Conservation (phyloP, 2,329 filamentous ascomycete genomes). For the Mariannaea sp. region DNA sequence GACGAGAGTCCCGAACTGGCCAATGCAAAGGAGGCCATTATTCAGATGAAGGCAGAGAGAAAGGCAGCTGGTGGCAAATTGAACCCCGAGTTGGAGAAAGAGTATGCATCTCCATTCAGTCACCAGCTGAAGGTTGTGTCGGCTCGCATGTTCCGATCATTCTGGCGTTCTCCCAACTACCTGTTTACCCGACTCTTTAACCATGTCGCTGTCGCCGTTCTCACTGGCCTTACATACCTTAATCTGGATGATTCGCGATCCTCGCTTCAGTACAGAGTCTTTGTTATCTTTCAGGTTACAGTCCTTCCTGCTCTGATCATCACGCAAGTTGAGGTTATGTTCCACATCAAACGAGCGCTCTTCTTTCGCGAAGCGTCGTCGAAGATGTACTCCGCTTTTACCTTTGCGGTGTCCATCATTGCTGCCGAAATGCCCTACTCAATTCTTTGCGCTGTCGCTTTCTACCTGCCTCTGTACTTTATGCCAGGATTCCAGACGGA, state of each 20-base stretch:
- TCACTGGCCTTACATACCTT: conserved; percentile 80
- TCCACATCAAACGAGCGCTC: conserved; percentile 76
- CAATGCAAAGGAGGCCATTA: conserved; percentile 68
- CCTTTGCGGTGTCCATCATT: conserved; percentile 79
- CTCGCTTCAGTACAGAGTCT: conserved; percentile 83
- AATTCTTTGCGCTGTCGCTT: conserved; percentile 76
- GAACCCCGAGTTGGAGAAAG: conserved; percentile 64
- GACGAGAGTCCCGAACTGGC: conserved; percentile 71
- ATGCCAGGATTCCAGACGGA: conserved; percentile 73
- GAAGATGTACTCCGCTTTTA: conserved; percentile 83
- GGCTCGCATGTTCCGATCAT: conserved; percentile 73
- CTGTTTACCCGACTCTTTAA: conserved; percentile 87
- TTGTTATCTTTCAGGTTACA: conserved; percentile 88
- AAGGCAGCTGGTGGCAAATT: conserved; percentile 45
- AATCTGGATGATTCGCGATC: conserved; percentile 76
- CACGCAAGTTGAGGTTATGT: conserved; percentile 80
- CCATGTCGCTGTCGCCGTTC: conserved; percentile 76
- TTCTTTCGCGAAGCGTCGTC: conserved; percentile 85
- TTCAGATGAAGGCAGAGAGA: conserved; percentile 67
- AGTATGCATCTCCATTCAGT: conserved; percentile 80
- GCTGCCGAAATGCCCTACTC: conserved; percentile 84
- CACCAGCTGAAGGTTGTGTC: conserved; percentile 81
- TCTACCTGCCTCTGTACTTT: conserved; percentile 85
- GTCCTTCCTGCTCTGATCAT: conserved; percentile 84
- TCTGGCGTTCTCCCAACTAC: conserved; percentile 88